Conservation (phyloP, 1,284 basidiomycete species). For the Hortiboletus rubellus region DNA sequence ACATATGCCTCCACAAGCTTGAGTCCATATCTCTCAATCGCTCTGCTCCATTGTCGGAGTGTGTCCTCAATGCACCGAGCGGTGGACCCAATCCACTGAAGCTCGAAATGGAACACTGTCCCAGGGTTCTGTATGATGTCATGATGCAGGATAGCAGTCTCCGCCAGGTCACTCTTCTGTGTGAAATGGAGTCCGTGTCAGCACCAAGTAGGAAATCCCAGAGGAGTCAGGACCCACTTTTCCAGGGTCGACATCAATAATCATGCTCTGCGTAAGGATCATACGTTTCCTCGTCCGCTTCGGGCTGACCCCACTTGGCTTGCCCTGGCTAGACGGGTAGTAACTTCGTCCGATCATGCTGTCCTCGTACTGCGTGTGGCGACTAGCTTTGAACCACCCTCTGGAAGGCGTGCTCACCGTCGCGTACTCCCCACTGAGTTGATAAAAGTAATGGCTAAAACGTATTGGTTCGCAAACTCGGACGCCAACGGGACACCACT, state of each 20-base stretch:
- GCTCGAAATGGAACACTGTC: constrained; percentile 93
- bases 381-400: constrained; percentile 59
- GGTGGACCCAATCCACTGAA: constrained; percentile 97
- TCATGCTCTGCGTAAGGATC: constrained; percentile 83
- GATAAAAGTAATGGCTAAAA: constrained; percentile 81
- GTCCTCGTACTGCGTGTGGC: constrained; percentile 43
- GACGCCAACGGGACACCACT: constrained; percentile 25
- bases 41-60: constrained; percentile 80
- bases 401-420: constrained; percentile 62
- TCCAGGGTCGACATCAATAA: constrained; percentile 82
- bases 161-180: constrained; percentile 85
- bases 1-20: constrained; percentile 93
- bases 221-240: constrained; percentile 51
- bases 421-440: constrained; percentile 74
- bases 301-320: constrained; percentile 39
- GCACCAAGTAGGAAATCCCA: not conserved
- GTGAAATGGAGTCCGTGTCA: constrained; percentile 14
- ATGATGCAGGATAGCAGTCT: constrained; percentile 84
- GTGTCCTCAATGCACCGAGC: constrained; percentile 95
- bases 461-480: constrained; percentile 4
- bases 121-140: constrained; percentile 91
- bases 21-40: constrained; percentile 89
- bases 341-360: constrained; percentile 38
- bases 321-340: constrained; percentile 42
- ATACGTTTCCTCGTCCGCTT: constrained; percentile 61